phyloP scores from a whole-genome alignment of 75 land plant species.

The Pinus taeda region DNA sequence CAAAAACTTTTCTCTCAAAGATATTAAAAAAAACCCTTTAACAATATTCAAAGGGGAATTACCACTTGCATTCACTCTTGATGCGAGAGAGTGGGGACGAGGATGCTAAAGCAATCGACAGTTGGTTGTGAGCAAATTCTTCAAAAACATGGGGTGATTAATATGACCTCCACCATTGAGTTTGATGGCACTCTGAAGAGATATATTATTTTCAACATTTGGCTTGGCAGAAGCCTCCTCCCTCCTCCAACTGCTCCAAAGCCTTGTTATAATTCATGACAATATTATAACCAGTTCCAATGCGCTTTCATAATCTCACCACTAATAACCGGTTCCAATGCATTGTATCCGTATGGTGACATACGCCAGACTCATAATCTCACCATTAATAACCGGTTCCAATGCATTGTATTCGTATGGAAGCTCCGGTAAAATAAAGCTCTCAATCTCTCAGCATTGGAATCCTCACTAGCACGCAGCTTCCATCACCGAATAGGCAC shows the following conservation, averaged over 20 bases:
- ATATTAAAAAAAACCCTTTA: too few relatives aligned
- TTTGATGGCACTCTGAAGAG: conserved; percentile 85
- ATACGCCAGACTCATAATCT: conserved; percentile 90
- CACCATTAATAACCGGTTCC: conserved; percentile 90
- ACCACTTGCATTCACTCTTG: too few relatives aligned
- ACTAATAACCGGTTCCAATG: conserved; percentile 87
- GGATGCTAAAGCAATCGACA: too few relatives aligned
- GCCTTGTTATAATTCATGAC: conserved; percentile 71
- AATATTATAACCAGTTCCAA: conserved; percentile 70
- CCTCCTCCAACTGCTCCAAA: conserved; percentile 61
- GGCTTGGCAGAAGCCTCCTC: conserved; percentile 44
- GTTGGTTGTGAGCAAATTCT: too few relatives aligned
- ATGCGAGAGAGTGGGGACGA: too few relatives aligned
- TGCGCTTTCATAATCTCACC: conserved; percentile 91
- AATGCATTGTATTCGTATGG: conserved; percentile 89
- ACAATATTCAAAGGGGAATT: too few relatives aligned
- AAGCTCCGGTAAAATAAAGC: conserved; percentile 51
- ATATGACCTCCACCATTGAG: conserved; percentile 95
- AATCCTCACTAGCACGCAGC: neutral
- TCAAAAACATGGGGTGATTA: too few relatives aligned
- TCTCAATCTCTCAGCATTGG: conserved; percentile 14
- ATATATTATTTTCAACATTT: conserved; percentile 50
- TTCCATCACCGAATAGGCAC: too few relatives aligned
- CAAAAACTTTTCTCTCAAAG: too few relatives aligned
- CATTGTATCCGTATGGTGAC: conserved; percentile 88